phyloP scores from a whole-genome alignment of 1,139 yeast genomes.

The Blastobotrys serpentis region DNA sequence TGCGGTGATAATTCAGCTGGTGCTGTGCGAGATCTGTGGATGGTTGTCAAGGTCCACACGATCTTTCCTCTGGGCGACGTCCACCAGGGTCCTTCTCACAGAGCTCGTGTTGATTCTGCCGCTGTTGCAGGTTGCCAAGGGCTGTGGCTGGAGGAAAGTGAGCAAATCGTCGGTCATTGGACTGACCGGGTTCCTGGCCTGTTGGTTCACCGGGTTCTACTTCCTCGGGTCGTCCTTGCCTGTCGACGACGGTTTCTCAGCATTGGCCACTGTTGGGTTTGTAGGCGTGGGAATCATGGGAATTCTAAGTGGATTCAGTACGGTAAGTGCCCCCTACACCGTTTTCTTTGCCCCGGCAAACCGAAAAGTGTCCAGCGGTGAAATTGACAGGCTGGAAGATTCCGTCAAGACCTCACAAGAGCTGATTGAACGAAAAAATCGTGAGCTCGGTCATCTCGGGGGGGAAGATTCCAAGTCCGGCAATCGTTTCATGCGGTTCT shows the following conservation, averaged over 20 bases:
- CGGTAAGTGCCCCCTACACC: conserved; percentile 64
- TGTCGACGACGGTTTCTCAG: conserved; percentile 31
- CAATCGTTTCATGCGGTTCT: background rate
- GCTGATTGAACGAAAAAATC: conserved; percentile 28
- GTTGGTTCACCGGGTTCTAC: conserved; percentile 37
- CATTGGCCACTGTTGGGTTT: conserved; percentile 56
- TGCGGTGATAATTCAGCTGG: conserved; percentile 38
- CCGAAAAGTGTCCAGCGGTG: conserved; percentile 34
- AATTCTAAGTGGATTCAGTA: conserved; percentile 68
- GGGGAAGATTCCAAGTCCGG: background rate
- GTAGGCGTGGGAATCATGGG: conserved; percentile 75
- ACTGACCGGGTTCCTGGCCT: conserved; percentile 25
- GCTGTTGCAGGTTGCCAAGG: conserved; percentile 30
- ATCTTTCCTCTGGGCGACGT: conserved; percentile 36
- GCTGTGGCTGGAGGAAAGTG: conserved; percentile 16
- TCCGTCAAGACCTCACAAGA: conserved; percentile 40
- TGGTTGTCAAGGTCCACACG: conserved; percentile 35
- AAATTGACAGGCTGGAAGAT: conserved; percentile 37
- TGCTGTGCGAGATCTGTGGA: conserved; percentile 42
- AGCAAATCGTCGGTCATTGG: conserved; percentile 14
- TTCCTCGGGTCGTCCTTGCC: conserved; percentile 38
- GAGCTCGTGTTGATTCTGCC: conserved; percentile 40
- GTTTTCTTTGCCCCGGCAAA: conserved; percentile 35
- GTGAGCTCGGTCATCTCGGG: conserved; percentile 1
- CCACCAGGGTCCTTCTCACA: conserved; percentile 34